phyloP scores from a whole-genome alignment of 805 yeast species.

The Wickerhamiella vanderwaltii region DNA sequence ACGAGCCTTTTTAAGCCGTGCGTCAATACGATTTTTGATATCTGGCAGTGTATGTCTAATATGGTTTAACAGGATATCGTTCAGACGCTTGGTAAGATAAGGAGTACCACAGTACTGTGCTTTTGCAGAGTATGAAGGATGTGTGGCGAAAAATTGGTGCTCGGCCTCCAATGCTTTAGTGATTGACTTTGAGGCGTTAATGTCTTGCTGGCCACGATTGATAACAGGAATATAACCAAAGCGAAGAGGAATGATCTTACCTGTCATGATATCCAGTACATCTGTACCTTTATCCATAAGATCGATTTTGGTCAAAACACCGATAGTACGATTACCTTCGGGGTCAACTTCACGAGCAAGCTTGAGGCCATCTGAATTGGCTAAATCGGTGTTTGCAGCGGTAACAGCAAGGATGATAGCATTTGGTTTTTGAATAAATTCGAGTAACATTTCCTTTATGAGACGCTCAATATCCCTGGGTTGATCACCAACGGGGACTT shows the following conservation, averaged over 20 bases:
- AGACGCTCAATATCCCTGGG: slow-evolving; percentile 94
- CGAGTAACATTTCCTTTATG: slow-evolving; percentile 83
- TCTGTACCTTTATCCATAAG: slow-evolving; percentile 98
- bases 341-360: slow-evolving; percentile 97
- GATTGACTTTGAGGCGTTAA: slow-evolving; percentile 75
- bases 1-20: slow-evolving; percentile 73
- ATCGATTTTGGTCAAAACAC: slow-evolving; percentile 92
- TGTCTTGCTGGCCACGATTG: slow-evolving; percentile 95
- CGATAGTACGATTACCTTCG: slow-evolving; percentile 86
- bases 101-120: slow-evolving; percentile 97
- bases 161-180: slow-evolving; percentile 80
- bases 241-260: slow-evolving; percentile 88
- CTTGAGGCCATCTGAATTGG: slow-evolving; percentile 91
- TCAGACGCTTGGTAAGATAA: slow-evolving; percentile 82
- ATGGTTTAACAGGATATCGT: slow-evolving; percentile 79
- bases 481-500: slow-evolving; percentile 98
- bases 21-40: slow-evolving; percentile 80
- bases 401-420: slow-evolving; percentile 92
- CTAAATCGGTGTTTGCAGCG: slow-evolving; percentile 93
- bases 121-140: slow-evolving; percentile 78
- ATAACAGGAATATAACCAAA: slow-evolving; percentile 96
- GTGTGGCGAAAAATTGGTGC: slow-evolving; percentile 67
- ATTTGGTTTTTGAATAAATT: slow-evolving; percentile 88
- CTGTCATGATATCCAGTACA: slow-evolving; percentile 88
- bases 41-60: slow-evolving; percentile 84